Percentiles rank a stretch among this genome's conserved stretches.
Conservation (phyloP, 2,329 filamentous ascomycete genomes). For the Dactylonectria estremocensis region DNA sequence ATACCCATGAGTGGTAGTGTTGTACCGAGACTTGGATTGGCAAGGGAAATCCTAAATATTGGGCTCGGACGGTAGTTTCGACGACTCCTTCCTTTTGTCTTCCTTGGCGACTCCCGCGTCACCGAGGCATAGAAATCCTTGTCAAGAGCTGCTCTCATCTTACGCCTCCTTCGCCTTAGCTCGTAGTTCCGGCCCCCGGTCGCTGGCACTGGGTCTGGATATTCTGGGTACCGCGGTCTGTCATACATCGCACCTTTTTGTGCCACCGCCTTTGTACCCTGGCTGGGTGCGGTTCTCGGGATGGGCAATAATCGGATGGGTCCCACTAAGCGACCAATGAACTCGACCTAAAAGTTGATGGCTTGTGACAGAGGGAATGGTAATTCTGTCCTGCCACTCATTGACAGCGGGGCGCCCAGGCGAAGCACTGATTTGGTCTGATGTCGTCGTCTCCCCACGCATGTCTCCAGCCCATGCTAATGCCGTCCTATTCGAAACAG, state of each 20-base stretch:
- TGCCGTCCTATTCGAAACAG: constrained; percentile 12
- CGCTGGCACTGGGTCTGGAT: constrained; percentile 37
- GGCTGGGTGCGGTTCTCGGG: constrained; percentile 28
- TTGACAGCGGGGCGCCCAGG: constrained; percentile 5
- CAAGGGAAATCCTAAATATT: constrained; percentile 7
- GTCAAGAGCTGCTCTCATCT: constrained; percentile 38
- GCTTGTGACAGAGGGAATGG: constrained; percentile 26
- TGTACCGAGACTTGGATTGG: neutral
- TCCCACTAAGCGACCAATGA: constrained; percentile 32
- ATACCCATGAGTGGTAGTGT: neutral
- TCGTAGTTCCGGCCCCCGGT: constrained; percentile 36
- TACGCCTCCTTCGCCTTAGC: constrained; percentile 35
- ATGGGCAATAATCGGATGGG: constrained; percentile 30
- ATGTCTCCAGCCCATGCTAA: constrained; percentile 5
- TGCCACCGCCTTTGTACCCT: constrained; percentile 31
- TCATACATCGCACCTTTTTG: constrained; percentile 4
- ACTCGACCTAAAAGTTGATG: constrained; percentile 22
- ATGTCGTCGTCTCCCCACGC: neutral
- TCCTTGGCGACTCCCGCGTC: constrained; percentile 45
- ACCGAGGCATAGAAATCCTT: constrained; percentile 40
- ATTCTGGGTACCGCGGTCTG: constrained; percentile 27
- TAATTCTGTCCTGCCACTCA: constrained; percentile 27
- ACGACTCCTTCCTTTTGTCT: constrained; percentile 49
- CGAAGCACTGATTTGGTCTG: constrained; percentile 19
- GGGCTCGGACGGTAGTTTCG: constrained; percentile 34